Conservation (phyloP, 1,139 yeast genomes). For the Schwanniomyces etchellsii region DNA sequence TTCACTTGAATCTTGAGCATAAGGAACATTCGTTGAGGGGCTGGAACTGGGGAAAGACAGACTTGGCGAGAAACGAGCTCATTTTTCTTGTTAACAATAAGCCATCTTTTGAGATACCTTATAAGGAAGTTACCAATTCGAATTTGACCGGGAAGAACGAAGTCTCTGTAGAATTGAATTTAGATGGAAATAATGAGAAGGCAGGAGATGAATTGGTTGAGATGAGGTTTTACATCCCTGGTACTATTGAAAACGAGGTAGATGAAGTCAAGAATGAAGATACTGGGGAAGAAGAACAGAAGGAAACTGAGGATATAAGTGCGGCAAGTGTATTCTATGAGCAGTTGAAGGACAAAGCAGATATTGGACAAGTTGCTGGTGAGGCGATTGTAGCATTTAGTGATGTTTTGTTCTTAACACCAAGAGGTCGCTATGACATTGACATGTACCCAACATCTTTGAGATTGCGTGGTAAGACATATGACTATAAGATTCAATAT, state of each 20-base stretch:
- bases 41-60: slow-evolving; percentile 98
- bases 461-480: slow-evolving; percentile 94
- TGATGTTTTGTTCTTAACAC: slow-evolving; percentile 89
- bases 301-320: slow-evolving; percentile 52
- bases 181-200: slow-evolving; percentile 50
- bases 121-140: slow-evolving; percentile 73
- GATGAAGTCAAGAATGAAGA: slow-evolving; percentile 24
- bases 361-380: slow-evolving; percentile 91
- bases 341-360: slow-evolving; percentile 90
- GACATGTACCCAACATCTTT: slow-evolving; percentile 87
- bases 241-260: slow-evolving; percentile 52
- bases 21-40: slow-evolving; percentile 93
- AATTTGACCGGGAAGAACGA: slow-evolving; percentile 90
- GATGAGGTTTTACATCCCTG: slow-evolving; percentile 89
- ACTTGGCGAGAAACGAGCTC: slow-evolving; percentile 87
- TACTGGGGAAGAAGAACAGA: slow-evolving; percentile 23
- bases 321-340: slow-evolving; percentile 88
- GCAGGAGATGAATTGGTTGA: slow-evolving; percentile 96
- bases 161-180: slow-evolving; percentile 82
- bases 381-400: slow-evolving; percentile 95
- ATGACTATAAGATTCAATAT: slow-evolving; percentile 93
- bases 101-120: slow-evolving; percentile 90
- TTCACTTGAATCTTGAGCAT: slow-evolving; percentile 66
- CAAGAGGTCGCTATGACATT: slow-evolving; percentile 97
- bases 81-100: slow-evolving; percentile 81